phyloP scores from a whole-genome alignment of 768 basidiomycete species.

The Calvatia gigantea region DNA sequence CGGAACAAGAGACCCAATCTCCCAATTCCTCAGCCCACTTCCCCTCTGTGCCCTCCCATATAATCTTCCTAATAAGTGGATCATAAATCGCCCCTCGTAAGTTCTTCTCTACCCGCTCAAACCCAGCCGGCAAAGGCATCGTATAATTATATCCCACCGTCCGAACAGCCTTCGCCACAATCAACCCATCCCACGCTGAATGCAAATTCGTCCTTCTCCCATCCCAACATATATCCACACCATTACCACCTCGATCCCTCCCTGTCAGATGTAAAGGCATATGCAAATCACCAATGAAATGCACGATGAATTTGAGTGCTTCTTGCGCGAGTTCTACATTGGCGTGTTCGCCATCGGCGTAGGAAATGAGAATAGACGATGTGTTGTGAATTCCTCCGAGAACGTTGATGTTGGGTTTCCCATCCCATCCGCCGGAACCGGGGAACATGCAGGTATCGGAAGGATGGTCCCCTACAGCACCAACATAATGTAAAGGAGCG shows the following conservation, averaged over 20 bases:
- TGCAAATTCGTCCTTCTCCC: conserved; percentile 76
- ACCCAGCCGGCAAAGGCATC: conserved; percentile 51
- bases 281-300: conserved; percentile 93
- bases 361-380: conserved; percentile 56
- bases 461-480: conserved; percentile 74
- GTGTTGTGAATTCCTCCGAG: conserved; percentile 78
- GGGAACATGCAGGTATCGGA: conserved; percentile 73
- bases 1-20: conserved; percentile 12
- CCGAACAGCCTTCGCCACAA: conserved; percentile 82
- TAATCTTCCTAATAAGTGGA: conserved; percentile 54
- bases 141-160: conserved; percentile 75
- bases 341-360: conserved; percentile 28
- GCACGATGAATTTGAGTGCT: conserved; percentile 88
- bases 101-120: conserved; percentile 46
- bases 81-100: conserved; percentile 84
- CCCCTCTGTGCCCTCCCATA: conserved; percentile 8
- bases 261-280: conserved; percentile 91
- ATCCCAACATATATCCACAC: conserved; percentile 70
- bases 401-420: conserved; percentile 53
- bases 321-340: conserved; percentile 48
- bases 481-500: conserved; percentile 71
- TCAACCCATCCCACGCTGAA: conserved; percentile 79
- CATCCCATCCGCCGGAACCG: conserved; percentile 72
- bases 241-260: conserved; percentile 85
- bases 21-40: conserved; percentile 5